These are phyloP conservation scores for Ilex asprella DNA, from an alignment of 257 asterid genomes.

Conservation along the genomic window DNA sequence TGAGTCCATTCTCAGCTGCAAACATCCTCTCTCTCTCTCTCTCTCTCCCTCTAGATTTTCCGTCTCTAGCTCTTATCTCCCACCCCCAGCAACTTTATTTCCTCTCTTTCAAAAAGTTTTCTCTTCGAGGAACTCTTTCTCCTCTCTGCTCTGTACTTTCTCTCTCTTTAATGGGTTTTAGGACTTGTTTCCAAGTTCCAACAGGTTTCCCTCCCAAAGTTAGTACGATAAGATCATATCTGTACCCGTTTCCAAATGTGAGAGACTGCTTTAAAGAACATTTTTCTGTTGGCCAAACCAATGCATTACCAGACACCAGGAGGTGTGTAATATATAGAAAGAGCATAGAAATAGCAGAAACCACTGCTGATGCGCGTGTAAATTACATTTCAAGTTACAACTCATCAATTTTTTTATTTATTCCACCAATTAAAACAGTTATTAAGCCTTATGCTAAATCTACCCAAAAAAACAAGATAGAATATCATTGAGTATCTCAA, in stretches of 20 bases:
- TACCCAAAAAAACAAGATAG: too few relatives aligned
- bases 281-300: slow-evolving; percentile 11
- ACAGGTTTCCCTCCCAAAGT: slow-evolving; percentile 19
- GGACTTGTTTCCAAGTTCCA: slow-evolving; percentile 23
- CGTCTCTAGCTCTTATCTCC: too few relatives aligned
- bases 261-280: background rate
- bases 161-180: slow-evolving; percentile 15
- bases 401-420: too few relatives aligned
- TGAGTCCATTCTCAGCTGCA: slow-evolving; percentile 79
- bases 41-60: background rate
- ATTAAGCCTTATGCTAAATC: too few relatives aligned
- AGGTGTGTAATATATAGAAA: too few relatives aligned
- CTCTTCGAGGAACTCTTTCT: slow-evolving; percentile 15
- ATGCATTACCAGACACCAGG: background rate
- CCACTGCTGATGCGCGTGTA: too few relatives aligned
- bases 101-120: background rate
- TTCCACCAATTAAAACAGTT: too few relatives aligned
- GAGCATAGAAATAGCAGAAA: too few relatives aligned
- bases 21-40: slow-evolving; percentile 38
- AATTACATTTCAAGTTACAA: too few relatives aligned
- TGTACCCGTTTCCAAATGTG: slow-evolving; percentile 1
- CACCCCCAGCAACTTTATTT: too few relatives aligned
- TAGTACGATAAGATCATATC: slow-evolving; percentile 15
- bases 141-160: slow-evolving; percentile 14
- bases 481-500: too few relatives aligned